Conservation (phyloP, 177 flowering plant genomes). For the Telopea speciosissima region DNA sequence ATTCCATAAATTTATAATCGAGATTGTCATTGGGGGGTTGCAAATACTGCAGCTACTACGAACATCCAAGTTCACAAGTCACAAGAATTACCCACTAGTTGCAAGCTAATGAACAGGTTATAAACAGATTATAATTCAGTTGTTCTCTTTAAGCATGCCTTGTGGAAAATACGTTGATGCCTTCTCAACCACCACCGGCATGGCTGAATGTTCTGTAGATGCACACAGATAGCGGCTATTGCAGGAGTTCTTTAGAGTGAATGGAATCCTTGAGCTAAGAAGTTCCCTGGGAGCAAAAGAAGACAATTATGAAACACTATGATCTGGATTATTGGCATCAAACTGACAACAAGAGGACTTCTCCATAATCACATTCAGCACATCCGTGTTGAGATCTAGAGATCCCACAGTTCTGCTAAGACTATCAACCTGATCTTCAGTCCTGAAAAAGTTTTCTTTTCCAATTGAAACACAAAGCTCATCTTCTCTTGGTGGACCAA, state of each 20-base stretch:
- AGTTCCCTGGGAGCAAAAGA: neutral
- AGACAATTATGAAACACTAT: neutral
- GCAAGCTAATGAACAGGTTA: neutral
- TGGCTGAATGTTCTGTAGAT: conserved; percentile 10
- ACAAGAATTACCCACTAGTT: neutral
- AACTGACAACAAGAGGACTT: conserved; percentile 6
- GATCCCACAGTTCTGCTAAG: conserved; percentile 15
- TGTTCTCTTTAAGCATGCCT: conserved; percentile 14
- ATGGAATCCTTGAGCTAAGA: conserved; percentile 22
- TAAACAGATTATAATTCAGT: conserved; percentile 8
- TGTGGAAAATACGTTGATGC: conserved; percentile 4
- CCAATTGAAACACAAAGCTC: neutral
- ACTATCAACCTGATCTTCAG: conserved; percentile 19
- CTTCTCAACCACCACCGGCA: conserved; percentile 12
- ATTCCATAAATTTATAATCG: too few relatives aligned
- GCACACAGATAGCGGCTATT: conserved; percentile 9
- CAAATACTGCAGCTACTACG: too few relatives aligned
- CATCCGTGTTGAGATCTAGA: conserved; percentile 12
- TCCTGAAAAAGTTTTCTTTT: conserved; percentile 13
- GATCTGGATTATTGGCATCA: conserved; percentile 5
- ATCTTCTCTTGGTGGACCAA: conserved; percentile 9
- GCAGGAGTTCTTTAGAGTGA: conserved; percentile 22
- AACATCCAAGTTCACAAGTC: too few relatives aligned
- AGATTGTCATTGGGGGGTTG: too few relatives aligned
- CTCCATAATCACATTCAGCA: conserved; percentile 9